Evolutionary conservation across 768 basidiomycete species (phyloP), one percentile per base, ranked within the genome.

Genomic region (Boletus coccyginus): DNA sequence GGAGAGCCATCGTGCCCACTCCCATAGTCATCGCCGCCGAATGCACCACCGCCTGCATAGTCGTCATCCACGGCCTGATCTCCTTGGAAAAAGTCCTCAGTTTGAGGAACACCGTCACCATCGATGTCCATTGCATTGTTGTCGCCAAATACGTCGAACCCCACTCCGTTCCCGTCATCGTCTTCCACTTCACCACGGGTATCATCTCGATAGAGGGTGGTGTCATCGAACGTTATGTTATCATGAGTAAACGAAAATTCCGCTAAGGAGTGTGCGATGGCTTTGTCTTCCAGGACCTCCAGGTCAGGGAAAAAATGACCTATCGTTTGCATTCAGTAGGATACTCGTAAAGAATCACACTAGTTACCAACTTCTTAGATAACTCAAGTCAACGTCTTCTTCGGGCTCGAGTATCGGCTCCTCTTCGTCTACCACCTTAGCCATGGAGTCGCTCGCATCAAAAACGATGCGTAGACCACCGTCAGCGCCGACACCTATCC

Each of bases 371-470:
- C 89, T 72, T 62, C 87, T 79, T 45, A 90, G 73, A 57, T 79
- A 75, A 31, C 77, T 81, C 43, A 92, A 64, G 66, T 91, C 87
- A 14, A 92, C 77, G 5, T 81, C 77, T 51, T 87, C 85, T 59
- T 82, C 81, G 3, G 85, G 83, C 61, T 94, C 92, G 43, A 86
- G 79, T 40, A 84, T 72, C 14, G 76, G 76, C 9, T 73, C 76
- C 27, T 86, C 86, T 45, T 92, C 93, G 39, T 95, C 86, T 3
- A 81, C 84, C 33, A 79, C 88, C 58, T 85, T 89, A 5, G 86
- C 84, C 69, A 90, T 86, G 0, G 92, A 89, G 70, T 98, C 96
- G 54, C 95, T 88, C 6, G 94, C 95, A 70, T 98, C 96, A 63
- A 99, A 99, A 29, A 98, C 91, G 49, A 99, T 90, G 56, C 94